These are phyloP conservation scores for Extremus antarcticus DNA, from an alignment of 495 filamentous ascomycete species.

Conservation along the genomic window DNA sequence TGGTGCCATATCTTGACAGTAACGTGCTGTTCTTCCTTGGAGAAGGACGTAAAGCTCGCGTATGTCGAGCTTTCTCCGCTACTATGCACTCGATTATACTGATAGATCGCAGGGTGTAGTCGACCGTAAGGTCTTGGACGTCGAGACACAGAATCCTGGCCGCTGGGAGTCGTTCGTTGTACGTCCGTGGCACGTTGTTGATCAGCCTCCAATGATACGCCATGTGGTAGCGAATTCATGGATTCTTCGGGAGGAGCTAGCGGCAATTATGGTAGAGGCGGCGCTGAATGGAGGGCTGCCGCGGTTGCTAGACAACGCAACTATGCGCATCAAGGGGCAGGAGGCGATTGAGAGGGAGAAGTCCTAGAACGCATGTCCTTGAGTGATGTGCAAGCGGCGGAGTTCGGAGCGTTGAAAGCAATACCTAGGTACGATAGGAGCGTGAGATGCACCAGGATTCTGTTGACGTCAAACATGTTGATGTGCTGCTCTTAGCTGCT, in stretches of 20 bases:
- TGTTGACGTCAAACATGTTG: no score
- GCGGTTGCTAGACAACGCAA: conserved; percentile 10
- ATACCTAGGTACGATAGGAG: no score
- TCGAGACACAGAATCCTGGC: conserved; percentile 11
- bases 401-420: no score
- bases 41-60: conserved; percentile 37
- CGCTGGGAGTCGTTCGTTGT: conserved; percentile 1
- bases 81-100: background rate
- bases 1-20: conserved; percentile 37
- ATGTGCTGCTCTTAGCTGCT: no score
- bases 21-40: conserved; percentile 35
- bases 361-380: no score
- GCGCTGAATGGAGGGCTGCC: conserved; percentile 13
- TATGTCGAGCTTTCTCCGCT: conserved; percentile 13
- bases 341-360: background rate
- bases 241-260: conserved; percentile 20
- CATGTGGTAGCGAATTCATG: background rate
- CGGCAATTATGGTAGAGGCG: conserved; percentile 18
- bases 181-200: conserved; percentile 12
- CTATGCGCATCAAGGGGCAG: background rate
- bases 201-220: conserved; percentile 1
- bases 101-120: conserved; percentile 2
- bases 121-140: conserved; percentile 1
- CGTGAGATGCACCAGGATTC: no score
- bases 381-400: no score